Base-by-base conservation (phyloP, 768 basidiomycete species). In the Tulasnella sp. region DNA sequence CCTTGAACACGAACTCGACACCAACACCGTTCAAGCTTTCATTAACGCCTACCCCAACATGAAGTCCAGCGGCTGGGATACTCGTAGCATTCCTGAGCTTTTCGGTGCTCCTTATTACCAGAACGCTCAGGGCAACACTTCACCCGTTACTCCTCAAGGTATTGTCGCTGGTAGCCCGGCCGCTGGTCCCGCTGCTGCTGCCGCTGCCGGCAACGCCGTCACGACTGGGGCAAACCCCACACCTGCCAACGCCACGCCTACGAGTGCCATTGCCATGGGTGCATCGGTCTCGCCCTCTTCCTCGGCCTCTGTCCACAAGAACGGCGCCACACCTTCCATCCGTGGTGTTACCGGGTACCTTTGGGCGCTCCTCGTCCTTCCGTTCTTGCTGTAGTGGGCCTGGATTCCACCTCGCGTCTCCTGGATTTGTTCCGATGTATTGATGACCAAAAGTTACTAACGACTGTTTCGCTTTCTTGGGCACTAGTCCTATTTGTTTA, bases 1-100 rank as follows among this genome's bases (percentile, higher is more conserved):
- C 54, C 75, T 96, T 58, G 84, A 94, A 67, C 93, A 97, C 68
- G 92, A 96, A 69, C 71, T 83, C 21, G 75, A 74, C 31, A 69
- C 77, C 40, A 66, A 71, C 61, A 72, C 82, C 31, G 81, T 89
- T 19, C 62, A 72, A 35, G 78, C 79, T 3, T 93, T 92, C 69
- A 79, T 83, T 0, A 69, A 71, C 39, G 76, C 77, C 6, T 87
- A 76, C 67, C 80, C 83, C 2, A 59, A 78, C 36, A 80, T 91
- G 68, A 71, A 73, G 60, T 63, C 73, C 4, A 80, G 82, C 62
- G 82, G 81, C 9, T 97, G 92, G 92, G 75, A 75, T 32, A 72
- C 80, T 27, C 53, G 58, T 46, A 67, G 59, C 60, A 69, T 71
- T 36, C 82, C 81, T 46, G 70, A 84, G 25, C 17, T 43, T 75